Conservation (phyloP, 768 basidiomycete species). For the Phaeotremella skinneri region DNA sequence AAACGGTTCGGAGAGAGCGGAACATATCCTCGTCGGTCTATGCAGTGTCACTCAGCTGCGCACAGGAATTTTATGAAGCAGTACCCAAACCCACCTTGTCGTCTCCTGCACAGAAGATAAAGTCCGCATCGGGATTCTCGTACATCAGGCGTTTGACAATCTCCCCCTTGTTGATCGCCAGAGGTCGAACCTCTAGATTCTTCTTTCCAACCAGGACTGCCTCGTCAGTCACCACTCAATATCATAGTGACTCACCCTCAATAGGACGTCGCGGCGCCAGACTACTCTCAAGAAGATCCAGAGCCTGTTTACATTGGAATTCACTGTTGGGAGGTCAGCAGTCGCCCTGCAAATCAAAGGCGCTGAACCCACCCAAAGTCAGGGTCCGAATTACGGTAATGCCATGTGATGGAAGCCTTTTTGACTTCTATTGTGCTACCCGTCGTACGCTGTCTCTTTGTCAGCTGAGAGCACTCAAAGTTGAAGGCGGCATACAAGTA, state of each 20-base stretch:
- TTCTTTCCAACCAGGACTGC: slow-evolving; percentile 93
- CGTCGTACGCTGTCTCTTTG: slow-evolving; percentile 66
- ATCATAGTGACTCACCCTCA: slow-evolving; percentile 61
- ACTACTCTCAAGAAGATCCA: slow-evolving; percentile 92
- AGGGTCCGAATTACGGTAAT: slow-evolving; percentile 87
- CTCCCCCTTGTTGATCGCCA: slow-evolving; percentile 97
- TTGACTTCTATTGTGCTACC: slow-evolving; percentile 96
- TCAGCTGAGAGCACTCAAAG: slow-evolving; percentile 5
- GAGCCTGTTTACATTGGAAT: slow-evolving; percentile 95
- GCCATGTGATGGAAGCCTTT: slow-evolving; percentile 98
- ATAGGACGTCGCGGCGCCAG: slow-evolving; percentile 89
- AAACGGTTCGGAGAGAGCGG: slow-evolving; percentile 69
- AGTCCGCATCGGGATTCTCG: slow-evolving; percentile 87
- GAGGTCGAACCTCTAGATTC: slow-evolving; percentile 93
- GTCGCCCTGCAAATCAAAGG: neutral
- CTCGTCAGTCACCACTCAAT: neutral
- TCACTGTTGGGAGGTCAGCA: slow-evolving; percentile 54
- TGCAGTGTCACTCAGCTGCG: slow-evolving; percentile 2
- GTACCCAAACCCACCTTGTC: slow-evolving; percentile 67
- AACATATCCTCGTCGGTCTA: slow-evolving; percentile 99
- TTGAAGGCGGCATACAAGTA: neutral
- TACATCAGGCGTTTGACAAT: slow-evolving; percentile 94
- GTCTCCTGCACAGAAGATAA: slow-evolving; percentile 96
- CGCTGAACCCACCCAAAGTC: slow-evolving; percentile 83
- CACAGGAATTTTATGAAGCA: neutral